phyloP scores from a whole-genome alignment of 1,284 basidiomycete species.

The Psilocybe mexicana region DNA sequence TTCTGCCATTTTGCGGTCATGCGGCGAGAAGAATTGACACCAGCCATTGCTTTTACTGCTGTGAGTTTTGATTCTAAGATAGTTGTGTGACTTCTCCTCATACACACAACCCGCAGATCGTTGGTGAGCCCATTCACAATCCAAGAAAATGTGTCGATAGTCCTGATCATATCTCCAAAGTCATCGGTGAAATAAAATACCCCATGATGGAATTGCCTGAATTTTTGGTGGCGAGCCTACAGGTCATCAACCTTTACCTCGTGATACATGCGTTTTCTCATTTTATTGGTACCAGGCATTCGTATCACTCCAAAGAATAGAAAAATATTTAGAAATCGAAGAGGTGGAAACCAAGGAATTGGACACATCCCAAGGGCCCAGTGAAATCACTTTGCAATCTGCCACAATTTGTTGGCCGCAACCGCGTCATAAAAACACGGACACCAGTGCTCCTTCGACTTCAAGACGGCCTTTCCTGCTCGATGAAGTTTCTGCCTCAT shows the following conservation, averaged over 20 bases:
- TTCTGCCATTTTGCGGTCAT: conserved; percentile 85
- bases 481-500: conserved; percentile 75
- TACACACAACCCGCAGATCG: conserved; percentile 1
- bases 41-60: conserved; percentile 89
- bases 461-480: conserved; percentile 74
- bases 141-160: not conserved
- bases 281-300: conserved; percentile 48
- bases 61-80: conserved; percentile 37
- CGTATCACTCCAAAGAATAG: conserved; percentile 87
- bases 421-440: conserved; percentile 46
- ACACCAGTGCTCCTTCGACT: conserved; percentile 51
- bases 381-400: conserved; percentile 67
- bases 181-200: conserved; percentile 78
- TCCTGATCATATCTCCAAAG: conserved; percentile 49
- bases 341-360: conserved; percentile 67
- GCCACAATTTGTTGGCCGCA: conserved; percentile 91
- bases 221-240: conserved; percentile 84
- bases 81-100: not conserved
- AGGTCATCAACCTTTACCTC: conserved; percentile 41
- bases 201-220: conserved; percentile 86
- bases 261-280: not conserved
- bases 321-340: conserved; percentile 78
- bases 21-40: conserved; percentile 69
- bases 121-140: not conserved
- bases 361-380: conserved; percentile 19